phyloP scores from a whole-genome alignment of 768 basidiomycete genomes.

The Termitomyces sp. region DNA sequence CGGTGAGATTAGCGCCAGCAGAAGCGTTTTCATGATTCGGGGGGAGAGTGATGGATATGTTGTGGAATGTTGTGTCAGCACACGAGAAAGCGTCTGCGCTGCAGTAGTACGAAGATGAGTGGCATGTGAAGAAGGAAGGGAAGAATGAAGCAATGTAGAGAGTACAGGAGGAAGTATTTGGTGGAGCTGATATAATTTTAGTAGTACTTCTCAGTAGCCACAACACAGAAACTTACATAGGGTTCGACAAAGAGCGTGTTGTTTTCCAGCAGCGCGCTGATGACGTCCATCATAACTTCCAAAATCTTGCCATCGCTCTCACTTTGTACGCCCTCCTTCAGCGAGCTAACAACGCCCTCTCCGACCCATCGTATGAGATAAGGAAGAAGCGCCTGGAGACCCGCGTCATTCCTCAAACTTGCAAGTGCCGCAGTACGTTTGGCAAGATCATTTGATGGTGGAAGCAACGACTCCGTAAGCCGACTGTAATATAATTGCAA shows the following conservation, averaged over 20 bases:
- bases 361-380: constrained; percentile 95
- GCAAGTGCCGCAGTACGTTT: constrained; percentile 89
- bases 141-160: constrained; percentile 84
- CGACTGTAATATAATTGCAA: constrained; percentile 93
- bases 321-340: constrained; percentile 49
- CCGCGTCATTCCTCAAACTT: constrained; percentile 84
- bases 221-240: constrained; percentile 57
- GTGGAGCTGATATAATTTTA: constrained; percentile 59
- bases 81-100: constrained; percentile 75
- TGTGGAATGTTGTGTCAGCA: constrained; percentile 79
- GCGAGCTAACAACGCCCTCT: constrained; percentile 70
- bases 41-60: constrained; percentile 85
- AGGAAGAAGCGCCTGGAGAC: constrained; percentile 84
- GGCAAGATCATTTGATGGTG: constrained; percentile 56
- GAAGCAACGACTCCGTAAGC: constrained; percentile 78
- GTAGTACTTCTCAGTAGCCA: not conserved
- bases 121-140: constrained; percentile 67
- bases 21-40: constrained; percentile 90
- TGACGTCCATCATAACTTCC: constrained; percentile 79
- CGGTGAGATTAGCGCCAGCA: constrained; percentile 73
- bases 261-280: constrained; percentile 82
- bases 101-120: constrained; percentile 75
- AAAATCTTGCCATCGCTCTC: constrained; percentile 68
- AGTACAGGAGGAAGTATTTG: constrained; percentile 93
- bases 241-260: constrained; percentile 90